Conservation (phyloP, 192 early-diverging fungal species). For the Podila epigama region DNA sequence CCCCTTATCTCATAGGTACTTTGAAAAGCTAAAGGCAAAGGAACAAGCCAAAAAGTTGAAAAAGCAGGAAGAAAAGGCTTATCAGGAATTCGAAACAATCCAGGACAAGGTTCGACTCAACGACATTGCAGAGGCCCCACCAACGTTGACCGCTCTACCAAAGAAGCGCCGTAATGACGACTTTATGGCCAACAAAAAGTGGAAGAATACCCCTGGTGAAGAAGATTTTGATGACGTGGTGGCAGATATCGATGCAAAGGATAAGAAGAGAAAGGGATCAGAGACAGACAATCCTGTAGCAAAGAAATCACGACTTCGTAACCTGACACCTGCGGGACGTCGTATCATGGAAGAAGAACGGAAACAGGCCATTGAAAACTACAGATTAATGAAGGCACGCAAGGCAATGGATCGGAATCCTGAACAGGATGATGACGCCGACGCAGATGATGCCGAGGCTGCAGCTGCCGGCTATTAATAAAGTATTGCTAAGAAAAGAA, state of each 20-base stretch:
- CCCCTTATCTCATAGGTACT: conserved; percentile 22
- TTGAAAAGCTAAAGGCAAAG: conserved; percentile 57
- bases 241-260: not conserved
- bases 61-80: conserved; percentile 47
- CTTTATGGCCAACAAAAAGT: conserved; percentile 52
- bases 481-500: no score
- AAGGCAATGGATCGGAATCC: conserved; percentile 18
- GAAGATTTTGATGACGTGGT: conserved; percentile 23
- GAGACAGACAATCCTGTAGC: not conserved
- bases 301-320: conserved; percentile 1
- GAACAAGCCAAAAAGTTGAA: conserved; percentile 52
- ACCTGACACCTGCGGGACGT: conserved; percentile 55
- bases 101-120: conserved; percentile 61
- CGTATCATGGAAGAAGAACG: conserved; percentile 60
- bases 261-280: not conserved
- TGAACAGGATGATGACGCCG: conserved; percentile 29
- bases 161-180: conserved; percentile 55
- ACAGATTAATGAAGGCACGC: conserved; percentile 60
- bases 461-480: conserved; percentile 27
- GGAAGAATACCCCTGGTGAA: conserved; percentile 35
- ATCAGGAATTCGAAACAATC: conserved; percentile 59
- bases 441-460: conserved; percentile 40
- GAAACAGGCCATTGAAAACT: conserved; percentile 55
- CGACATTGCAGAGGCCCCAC: conserved; percentile 65
- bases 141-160: conserved; percentile 52